Evolutionary conservation across 129 eudicot species (phyloP), one percentile per base, ranked within the genome.

Genomic region (Flaveria robusta): DNA sequence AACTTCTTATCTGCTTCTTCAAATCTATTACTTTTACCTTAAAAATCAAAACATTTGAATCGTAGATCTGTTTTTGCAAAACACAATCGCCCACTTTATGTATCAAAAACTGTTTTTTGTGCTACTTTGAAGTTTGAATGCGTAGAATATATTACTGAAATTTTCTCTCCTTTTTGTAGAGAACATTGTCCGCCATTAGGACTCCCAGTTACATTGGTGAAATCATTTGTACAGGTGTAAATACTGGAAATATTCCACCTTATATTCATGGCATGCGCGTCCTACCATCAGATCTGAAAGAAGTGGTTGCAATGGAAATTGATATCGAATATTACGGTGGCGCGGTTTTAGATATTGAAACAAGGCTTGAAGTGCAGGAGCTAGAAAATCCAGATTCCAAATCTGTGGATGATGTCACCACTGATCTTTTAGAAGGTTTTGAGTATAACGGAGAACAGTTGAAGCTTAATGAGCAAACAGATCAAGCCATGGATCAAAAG

Each of bases 321-420:
- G 99, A 94, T 68, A 71, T 94, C 14, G 96, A 94, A 24, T 94
- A 94, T 80, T 55, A 79, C 54, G 99, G 99, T 72, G 93, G 93
- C 10, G 88, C 82, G 39, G 78, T 91, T 66, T 72, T 94, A 73
- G 85, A 87, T 81, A 80, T 94, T 66, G 97, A 86, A 79, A 86
- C 96, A 52, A 91, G 99, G 79, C 84, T 94, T 66, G 96, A 91
- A 86, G 87, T 94, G 81, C 81, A 83, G 10, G 97, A 91, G 59
- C 84, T 87, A 46, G 94, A 91, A 76, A 66, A 74, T n/a, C 56
- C 74, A 15, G 89, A 83, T 67, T 66, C 85, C 8, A 86, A 79
- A 42, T 56, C 90, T 75, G 87, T 67, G 56, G 83, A 74, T 51
- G 88, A 83, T 73, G 96, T 84, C 20, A 43, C 85, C 18, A 70